These are phyloP conservation scores for Talaromyces sp. DNA, from an alignment of 2,329 filamentous ascomycete genomes.

Conservation along the genomic window DNA sequence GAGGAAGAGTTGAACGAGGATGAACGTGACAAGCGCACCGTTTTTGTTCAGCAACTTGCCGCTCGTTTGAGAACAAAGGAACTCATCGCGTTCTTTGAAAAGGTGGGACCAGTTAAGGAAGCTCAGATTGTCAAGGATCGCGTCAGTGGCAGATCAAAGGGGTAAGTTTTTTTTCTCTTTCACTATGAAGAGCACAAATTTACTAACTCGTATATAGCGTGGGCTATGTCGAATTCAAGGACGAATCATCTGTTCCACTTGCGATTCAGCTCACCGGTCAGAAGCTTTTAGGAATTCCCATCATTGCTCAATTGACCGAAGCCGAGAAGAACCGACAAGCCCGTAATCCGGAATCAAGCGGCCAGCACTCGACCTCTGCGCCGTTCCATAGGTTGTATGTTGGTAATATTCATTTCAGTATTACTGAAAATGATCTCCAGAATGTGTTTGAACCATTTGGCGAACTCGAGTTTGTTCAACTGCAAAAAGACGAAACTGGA, in stretches of 20 bases:
- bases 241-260: conserved; percentile 86
- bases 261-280: conserved; percentile 98
- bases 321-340: conserved; percentile 99
- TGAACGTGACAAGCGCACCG: conserved; percentile 91
- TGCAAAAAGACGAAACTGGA: conserved; percentile 91
- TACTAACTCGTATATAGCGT: conserved; percentile 57
- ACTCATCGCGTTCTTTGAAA: conserved; percentile 91
- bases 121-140: conserved; percentile 98
- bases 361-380: conserved; percentile 69
- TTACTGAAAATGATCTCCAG: conserved; percentile 91
- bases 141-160: conserved; percentile 94
- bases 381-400: conserved; percentile 98
- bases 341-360: conserved; percentile 67
- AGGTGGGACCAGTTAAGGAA: conserved; percentile 89
- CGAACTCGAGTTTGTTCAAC: conserved; percentile 92
- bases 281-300: conserved; percentile 95
- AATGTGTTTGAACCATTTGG: conserved; percentile 97
- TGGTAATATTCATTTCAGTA: conserved; percentile 99
- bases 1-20: conserved; percentile 82
- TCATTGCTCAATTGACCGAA: conserved; percentile 97
- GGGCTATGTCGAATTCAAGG: conserved; percentile 98
- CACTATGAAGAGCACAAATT: not conserved
- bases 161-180: conserved; percentile 53
- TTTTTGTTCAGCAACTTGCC: conserved; percentile 97
- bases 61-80: conserved; percentile 88